These are phyloP conservation scores for Bacidia gigantensis DNA, from an alignment of 495 filamentous ascomycete genomes.

Conservation along the genomic window DNA sequence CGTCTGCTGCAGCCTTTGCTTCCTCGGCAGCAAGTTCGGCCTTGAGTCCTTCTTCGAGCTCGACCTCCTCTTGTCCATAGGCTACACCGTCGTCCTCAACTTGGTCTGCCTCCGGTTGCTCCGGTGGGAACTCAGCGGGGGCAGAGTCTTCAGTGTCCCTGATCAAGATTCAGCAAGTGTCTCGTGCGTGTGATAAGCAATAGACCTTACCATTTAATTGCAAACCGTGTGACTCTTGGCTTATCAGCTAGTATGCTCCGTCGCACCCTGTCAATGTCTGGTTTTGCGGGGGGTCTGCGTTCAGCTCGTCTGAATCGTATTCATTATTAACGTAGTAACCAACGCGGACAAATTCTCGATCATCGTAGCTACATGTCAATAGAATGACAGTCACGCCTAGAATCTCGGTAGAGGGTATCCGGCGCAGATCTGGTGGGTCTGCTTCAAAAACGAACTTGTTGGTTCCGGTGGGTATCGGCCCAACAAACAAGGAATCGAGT, in stretches of 20 bases:
- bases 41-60: constrained; percentile 38
- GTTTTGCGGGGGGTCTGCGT: constrained; percentile 78
- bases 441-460: constrained; percentile 99
- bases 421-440: constrained; percentile 72
- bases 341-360: constrained; percentile 91
- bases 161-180: background rate
- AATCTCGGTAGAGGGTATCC: constrained; percentile 88
- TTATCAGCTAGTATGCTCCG: constrained; percentile 93
- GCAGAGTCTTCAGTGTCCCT: constrained; percentile 96
- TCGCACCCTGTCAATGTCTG: constrained; percentile 77
- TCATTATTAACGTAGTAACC: constrained; percentile 99
- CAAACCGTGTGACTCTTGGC: constrained; percentile 89
- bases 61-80: constrained; percentile 68
- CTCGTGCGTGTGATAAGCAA: background rate
- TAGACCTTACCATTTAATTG: constrained; percentile 83
- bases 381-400: constrained; percentile 95
- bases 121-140: constrained; percentile 87
- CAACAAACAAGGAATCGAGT: constrained; percentile 90
- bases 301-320: constrained; percentile 83
- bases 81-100: constrained; percentile 68
- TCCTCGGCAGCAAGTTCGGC: constrained; percentile 47
- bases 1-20: constrained; percentile 22
- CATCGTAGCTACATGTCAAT: constrained; percentile 90
- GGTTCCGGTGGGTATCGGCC: constrained; percentile 88
- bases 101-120: constrained; percentile 88